These are phyloP conservation scores for Jamesozyma jinghongensis DNA, from an alignment of 805 yeast genomes.

Conservation along the genomic window DNA sequence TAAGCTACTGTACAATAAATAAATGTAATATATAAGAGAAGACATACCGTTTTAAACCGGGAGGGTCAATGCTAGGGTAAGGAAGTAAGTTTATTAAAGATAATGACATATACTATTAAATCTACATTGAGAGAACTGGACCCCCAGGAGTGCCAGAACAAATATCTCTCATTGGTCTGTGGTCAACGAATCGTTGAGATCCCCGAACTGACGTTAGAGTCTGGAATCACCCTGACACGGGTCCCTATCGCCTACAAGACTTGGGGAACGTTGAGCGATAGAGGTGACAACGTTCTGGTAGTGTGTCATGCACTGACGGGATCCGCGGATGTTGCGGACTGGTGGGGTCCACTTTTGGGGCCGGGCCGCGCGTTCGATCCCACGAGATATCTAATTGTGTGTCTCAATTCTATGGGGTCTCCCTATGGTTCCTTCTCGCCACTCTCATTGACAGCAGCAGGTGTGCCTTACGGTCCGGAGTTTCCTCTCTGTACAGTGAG, in stretches of 20 bases:
- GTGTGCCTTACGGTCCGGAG: slow-evolving; percentile 80
- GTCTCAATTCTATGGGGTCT: slow-evolving; percentile 88
- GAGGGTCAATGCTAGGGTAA: too few relatives aligned
- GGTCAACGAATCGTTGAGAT: slow-evolving; percentile 73
- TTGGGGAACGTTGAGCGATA: slow-evolving; percentile 78
- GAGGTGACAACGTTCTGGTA: slow-evolving; percentile 69
- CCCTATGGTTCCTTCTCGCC: slow-evolving; percentile 97
- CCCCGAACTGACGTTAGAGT: slow-evolving; percentile 67
- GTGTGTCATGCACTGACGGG: slow-evolving; percentile 96
- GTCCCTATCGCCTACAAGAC: slow-evolving; percentile 94
- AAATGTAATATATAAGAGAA: too few relatives aligned
- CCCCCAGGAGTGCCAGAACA: slow-evolving; percentile 13
- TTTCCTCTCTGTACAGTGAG: slow-evolving; percentile 91
- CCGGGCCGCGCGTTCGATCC: slow-evolving; percentile 82
- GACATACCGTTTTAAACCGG: too few relatives aligned
- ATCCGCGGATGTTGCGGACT: slow-evolving; percentile 87
- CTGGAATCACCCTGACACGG: slow-evolving; percentile 59
- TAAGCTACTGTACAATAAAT: too few relatives aligned
- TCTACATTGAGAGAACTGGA: slow-evolving; percentile 8
- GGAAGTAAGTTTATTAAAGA: too few relatives aligned
- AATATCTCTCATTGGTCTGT: slow-evolving; percentile 65
- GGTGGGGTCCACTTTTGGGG: slow-evolving; percentile 98
- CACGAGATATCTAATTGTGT: slow-evolving; percentile 70
- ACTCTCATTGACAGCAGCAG: slow-evolving; percentile 65
- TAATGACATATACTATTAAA: too few relatives aligned